Evolutionary conservation across 129 eudicot species (phyloP).

Genomic region (Flaveria linearis): DNA sequence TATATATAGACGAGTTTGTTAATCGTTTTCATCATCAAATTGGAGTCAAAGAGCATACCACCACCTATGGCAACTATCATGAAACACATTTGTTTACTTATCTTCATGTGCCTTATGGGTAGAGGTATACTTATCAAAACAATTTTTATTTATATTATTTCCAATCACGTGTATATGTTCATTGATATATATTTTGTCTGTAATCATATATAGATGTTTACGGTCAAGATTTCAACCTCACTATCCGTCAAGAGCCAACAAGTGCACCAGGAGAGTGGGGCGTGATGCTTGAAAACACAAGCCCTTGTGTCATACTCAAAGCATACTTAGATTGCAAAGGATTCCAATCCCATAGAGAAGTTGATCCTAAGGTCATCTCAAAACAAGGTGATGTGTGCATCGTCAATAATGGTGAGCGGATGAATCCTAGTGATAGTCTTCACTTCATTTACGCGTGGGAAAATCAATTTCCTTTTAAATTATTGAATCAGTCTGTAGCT

Average conservation of each 20-base stretch:
- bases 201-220: background rate
- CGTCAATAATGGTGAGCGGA: constrained; percentile 6
- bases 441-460: constrained; percentile 7
- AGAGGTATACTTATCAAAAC: constrained; percentile 5
- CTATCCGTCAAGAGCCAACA: background rate
- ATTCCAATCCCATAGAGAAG: background rate
- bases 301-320: constrained; percentile 19
- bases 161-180: background rate
- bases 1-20: constrained; percentile 11
- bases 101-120: background rate
- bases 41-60: background rate
- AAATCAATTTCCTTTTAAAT: constrained; percentile 16
- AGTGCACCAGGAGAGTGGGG: background rate
- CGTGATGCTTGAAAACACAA: constrained; percentile 24
- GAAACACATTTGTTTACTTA: constrained; percentile 25
- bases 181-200: background rate
- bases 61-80: constrained; percentile 3
- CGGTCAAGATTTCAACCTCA: background rate
- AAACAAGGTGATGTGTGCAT: constrained; percentile 18
- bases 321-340: constrained; percentile 28
- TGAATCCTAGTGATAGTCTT: constrained; percentile 4
- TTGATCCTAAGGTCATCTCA: constrained; percentile 21
- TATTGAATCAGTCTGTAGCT: background rate
- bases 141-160: background rate
- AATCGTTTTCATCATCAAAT: background rate